Evolutionary conservation across 2,329 filamentous ascomycete species (phyloP).

Genomic region (Colletotrichum sansevieriae): DNA sequence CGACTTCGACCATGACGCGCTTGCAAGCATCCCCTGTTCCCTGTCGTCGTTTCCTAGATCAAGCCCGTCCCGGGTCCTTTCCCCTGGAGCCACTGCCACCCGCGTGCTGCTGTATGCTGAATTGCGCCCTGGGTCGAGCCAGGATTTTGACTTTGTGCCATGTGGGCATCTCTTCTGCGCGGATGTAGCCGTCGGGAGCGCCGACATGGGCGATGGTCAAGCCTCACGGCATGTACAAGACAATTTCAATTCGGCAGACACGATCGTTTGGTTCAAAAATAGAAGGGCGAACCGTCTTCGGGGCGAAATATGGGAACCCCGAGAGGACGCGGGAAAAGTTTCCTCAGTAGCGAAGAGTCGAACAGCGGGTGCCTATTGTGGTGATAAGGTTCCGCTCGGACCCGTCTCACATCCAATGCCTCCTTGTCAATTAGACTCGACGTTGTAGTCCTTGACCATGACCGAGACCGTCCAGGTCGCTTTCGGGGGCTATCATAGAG

Average conservation of each 20-base stretch:
- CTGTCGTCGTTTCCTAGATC: conserved; percentile 22
- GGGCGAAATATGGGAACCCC: conserved; percentile 8
- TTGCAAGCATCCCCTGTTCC: conserved; percentile 20
- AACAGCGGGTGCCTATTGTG: conserved; percentile 11
- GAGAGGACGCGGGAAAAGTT: conserved; percentile 2
- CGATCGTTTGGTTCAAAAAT: conserved; percentile 36
- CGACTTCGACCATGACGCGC: not conserved
- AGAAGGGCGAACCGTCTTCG: conserved; percentile 22
- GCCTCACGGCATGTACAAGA: not conserved
- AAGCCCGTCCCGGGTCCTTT: conserved; percentile 23
- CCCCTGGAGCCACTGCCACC: conserved; percentile 19
- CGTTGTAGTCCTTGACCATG: conserved; percentile 13
- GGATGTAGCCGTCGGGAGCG: conserved; percentile 25
- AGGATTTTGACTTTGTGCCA: conserved; percentile 11
- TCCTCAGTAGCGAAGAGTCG: not conserved
- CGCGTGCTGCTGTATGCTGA: conserved; percentile 22
- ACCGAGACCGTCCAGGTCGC: conserved; percentile 16
- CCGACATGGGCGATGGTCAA: conserved; percentile 24
- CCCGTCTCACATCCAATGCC: conserved; percentile 30
- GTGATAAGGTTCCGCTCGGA: conserved; percentile 35
- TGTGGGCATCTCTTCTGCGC: conserved; percentile 12
- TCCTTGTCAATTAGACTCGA: conserved; percentile 9
- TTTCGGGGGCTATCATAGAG: not conserved
- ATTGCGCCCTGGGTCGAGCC: conserved; percentile 18
- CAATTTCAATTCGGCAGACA: conserved; percentile 18